A percentile compares a stretch with the other conserved stretches of the same genome.
These are phyloP conservation scores for Debaryomyces nepalensis DNA, from an alignment of 1,139 yeast species.

Conservation along the genomic window DNA sequence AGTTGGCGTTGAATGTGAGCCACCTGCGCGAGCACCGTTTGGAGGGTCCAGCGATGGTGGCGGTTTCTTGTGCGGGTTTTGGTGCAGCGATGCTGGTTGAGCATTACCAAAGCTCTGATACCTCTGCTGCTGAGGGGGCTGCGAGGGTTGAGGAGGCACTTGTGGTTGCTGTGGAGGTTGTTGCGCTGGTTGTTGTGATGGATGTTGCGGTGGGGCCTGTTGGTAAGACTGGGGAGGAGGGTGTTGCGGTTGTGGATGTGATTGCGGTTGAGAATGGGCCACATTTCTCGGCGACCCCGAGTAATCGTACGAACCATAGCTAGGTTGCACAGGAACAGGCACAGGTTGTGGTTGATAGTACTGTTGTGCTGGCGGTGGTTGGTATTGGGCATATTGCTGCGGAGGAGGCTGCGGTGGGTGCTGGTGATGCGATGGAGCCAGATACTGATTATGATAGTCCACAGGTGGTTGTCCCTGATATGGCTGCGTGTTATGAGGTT, in stretches of 20 bases:
- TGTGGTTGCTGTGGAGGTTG: conserved; percentile 11
- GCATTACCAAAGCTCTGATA: conserved; percentile 11
- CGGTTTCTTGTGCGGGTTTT: conserved; percentile 23
- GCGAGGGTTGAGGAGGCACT: conserved; percentile 5
- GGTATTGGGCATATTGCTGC: no score
- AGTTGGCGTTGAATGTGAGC: conserved; percentile 8
- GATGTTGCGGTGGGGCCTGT: conserved; percentile 22
- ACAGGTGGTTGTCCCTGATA: conserved; percentile 20
- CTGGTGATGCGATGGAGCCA: conserved; percentile 22
- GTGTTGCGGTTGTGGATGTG: conserved; percentile 15
- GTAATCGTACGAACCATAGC: conserved; percentile 11
- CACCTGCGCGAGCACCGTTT: conserved; percentile 8
- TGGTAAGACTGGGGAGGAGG: conserved; percentile 22
- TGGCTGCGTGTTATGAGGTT: conserved; percentile 13
- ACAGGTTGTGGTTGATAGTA: conserved; percentile 19
- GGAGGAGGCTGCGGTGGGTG: conserved; percentile 18
- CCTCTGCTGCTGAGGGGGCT: conserved; percentile 13
- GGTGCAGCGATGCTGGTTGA: conserved; percentile 15
- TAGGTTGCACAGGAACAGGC: conserved; percentile 15
- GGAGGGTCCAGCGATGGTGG: conserved; percentile 17
- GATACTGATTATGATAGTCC: conserved; percentile 23
- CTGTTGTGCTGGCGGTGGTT: conserved; percentile 24
- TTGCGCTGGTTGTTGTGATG: conserved; percentile 20
- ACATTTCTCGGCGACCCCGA: conserved; percentile 10
- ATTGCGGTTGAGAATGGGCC: conserved; percentile 19